These are phyloP conservation scores for Exophiala xenobiotica DNA, from an alignment of 2,329 filamentous ascomycete species.

Conservation along the genomic window DNA sequence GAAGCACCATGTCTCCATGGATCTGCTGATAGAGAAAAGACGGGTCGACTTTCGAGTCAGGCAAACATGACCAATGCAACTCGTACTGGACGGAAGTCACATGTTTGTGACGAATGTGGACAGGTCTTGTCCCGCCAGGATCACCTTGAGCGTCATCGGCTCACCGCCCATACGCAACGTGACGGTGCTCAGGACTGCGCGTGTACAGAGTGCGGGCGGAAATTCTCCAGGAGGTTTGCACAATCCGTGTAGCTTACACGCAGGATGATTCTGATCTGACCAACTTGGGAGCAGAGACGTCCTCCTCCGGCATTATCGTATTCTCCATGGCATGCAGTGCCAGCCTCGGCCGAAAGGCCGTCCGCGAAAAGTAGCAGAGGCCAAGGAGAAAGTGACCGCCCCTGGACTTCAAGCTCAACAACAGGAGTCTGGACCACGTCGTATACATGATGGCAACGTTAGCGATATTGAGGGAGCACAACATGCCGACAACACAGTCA, in stretches of 20 bases:
- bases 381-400: too few relatives aligned
- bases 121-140: constrained; percentile 8
- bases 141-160: constrained; percentile 7
- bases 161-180: constrained; percentile 2
- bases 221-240: constrained; percentile 7
- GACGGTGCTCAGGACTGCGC: neutral
- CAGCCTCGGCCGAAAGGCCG: constrained; percentile 6
- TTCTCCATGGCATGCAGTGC: constrained; percentile 2
- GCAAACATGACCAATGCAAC: too few relatives aligned
- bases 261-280: neutral
- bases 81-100: too few relatives aligned
- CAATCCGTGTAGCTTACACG: neutral
- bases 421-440: too few relatives aligned
- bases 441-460: neutral
- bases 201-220: constrained; percentile 4
- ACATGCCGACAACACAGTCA: neutral
- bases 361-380: constrained; percentile 1
- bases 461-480: neutral
- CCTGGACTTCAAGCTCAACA: too few relatives aligned
- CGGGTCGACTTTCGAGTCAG: too few relatives aligned
- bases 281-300: neutral
- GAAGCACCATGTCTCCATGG: too few relatives aligned
- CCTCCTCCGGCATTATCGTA: constrained; percentile 7
- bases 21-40: too few relatives aligned
- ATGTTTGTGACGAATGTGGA: constrained; percentile 7